These are phyloP conservation scores for Infundibulicybe gibba DNA, from an alignment of 768 basidiomycete genomes.

Conservation along the genomic window DNA sequence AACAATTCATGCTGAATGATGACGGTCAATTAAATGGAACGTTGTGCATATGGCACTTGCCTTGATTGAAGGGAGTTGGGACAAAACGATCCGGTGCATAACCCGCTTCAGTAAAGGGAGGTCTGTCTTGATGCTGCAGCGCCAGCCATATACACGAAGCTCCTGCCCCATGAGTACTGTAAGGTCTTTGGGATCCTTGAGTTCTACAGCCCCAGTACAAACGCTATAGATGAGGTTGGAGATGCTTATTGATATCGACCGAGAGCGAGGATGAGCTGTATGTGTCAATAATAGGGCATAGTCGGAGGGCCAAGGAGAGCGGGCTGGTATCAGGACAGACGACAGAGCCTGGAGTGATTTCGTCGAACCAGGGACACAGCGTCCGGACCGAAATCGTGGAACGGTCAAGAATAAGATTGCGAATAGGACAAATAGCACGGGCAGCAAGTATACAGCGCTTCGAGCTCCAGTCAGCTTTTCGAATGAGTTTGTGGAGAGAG, in stretches of 20 bases:
- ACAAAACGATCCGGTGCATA: constrained; percentile 30
- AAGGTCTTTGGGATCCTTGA: constrained; percentile 38
- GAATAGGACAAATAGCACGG: too few species aligned
- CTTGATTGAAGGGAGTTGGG: constrained; percentile 13
- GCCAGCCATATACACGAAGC: constrained; percentile 32
- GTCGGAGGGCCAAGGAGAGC: constrained; percentile 38
- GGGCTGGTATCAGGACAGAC: constrained; percentile 37
- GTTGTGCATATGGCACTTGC: neutral
- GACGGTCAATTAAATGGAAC: neutral
- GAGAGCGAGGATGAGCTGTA: constrained; percentile 8
- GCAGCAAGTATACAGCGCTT: too few species aligned
- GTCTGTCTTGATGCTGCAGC: constrained; percentile 26
- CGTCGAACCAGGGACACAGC: too few species aligned
- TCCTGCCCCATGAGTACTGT: constrained; percentile 29
- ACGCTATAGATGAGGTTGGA: constrained; percentile 31
- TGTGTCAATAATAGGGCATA: constrained; percentile 27
- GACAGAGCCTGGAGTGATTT: constrained; percentile 30
- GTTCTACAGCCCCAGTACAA: constrained; percentile 35
- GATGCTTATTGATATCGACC: constrained; percentile 26
- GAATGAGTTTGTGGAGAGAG: too few species aligned
- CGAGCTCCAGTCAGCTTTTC: too few species aligned
- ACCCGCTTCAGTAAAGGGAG: constrained; percentile 26
- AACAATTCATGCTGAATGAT: neutral
- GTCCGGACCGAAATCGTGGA: too few species aligned
- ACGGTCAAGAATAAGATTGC: too few species aligned